Evolutionary conservation across 2,329 filamentous ascomycete species (phyloP).

Genomic region (Penicillium decumbens): DNA sequence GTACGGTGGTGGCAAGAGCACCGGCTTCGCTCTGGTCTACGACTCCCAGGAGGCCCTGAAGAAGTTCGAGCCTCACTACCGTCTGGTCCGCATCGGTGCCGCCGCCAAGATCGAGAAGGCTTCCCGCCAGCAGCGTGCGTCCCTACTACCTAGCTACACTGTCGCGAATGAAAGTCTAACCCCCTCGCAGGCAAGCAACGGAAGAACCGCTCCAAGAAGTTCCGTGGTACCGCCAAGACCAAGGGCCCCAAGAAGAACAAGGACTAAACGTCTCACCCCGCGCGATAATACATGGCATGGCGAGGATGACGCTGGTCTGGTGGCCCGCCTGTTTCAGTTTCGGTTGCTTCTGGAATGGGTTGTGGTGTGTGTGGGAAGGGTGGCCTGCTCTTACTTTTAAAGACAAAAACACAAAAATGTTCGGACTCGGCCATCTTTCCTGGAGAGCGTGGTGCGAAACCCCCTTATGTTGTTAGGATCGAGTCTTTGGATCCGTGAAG

Average conservation of each 20-base stretch:
- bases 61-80: slow-evolving; percentile 99
- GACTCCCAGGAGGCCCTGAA: slow-evolving; percentile 97
- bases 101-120: slow-evolving; percentile 95
- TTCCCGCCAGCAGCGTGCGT: slow-evolving; percentile 98
- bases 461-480: neutral
- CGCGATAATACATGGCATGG: slow-evolving; percentile 11
- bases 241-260: slow-evolving; percentile 94
- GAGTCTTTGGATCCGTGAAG: neutral
- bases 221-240: slow-evolving; percentile 95
- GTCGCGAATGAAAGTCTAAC: slow-evolving; percentile 7
- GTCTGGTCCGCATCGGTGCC: slow-evolving; percentile 87
- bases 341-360: slow-evolving; percentile 7
- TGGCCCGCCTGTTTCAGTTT: slow-evolving; percentile 22
- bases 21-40: slow-evolving; percentile 97
- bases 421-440: slow-evolving; percentile 6
- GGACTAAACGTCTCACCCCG: slow-evolving; percentile 57
- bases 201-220: slow-evolving; percentile 99
- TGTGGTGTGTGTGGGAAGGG: slow-evolving; percentile 7
- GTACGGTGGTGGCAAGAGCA: slow-evolving; percentile 99
- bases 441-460: neutral
- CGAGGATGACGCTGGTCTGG: slow-evolving; percentile 26
- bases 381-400: neutral
- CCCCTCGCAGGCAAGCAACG: slow-evolving; percentile 88
- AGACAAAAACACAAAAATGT: slow-evolving; percentile 6
- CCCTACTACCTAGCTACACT: slow-evolving; percentile 10